These are phyloP conservation scores for Emericellopsis atlantica DNA, from an alignment of 2,329 filamentous ascomycete species.

Conservation along the genomic window DNA sequence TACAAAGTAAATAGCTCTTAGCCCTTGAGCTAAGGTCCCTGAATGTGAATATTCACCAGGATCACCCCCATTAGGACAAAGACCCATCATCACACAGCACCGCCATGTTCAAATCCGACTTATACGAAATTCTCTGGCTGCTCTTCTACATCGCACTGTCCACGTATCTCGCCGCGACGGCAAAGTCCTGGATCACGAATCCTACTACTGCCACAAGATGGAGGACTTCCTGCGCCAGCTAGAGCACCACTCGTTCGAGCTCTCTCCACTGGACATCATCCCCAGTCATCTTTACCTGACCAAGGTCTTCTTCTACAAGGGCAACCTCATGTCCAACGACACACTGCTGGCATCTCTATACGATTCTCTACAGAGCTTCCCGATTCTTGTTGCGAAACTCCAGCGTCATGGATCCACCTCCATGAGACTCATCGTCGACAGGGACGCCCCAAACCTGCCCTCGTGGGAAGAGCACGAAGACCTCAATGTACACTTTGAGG, in stretches of 20 bases:
- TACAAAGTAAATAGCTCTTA: too few relatives aligned
- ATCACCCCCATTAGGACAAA: too few relatives aligned
- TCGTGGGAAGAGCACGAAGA: neutral
- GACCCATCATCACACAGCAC: too few relatives aligned
- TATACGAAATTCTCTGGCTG: too few relatives aligned
- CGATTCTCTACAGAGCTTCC: neutral
- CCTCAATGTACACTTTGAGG: neutral
- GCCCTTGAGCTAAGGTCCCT: too few relatives aligned
- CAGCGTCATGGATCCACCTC: neutral
- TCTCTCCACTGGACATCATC: conserved; percentile 1
- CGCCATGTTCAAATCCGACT: too few relatives aligned
- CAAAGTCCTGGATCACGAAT: too few relatives aligned
- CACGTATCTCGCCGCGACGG: too few relatives aligned
- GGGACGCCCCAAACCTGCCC: neutral
- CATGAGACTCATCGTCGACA: neutral
- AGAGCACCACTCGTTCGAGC: neutral
- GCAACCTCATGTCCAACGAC: neutral
- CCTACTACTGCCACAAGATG: neutral
- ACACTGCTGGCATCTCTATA: neutral
- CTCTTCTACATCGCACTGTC: too few relatives aligned
- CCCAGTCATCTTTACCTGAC: conserved; percentile 1
- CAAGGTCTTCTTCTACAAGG: conserved; percentile 1
- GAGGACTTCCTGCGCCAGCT: conserved; percentile 1
- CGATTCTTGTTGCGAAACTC: neutral
- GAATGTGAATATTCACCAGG: too few relatives aligned